These are phyloP conservation scores for Serendipita sp. DNA, from an alignment of 768 basidiomycete genomes.

Conservation along the genomic window DNA sequence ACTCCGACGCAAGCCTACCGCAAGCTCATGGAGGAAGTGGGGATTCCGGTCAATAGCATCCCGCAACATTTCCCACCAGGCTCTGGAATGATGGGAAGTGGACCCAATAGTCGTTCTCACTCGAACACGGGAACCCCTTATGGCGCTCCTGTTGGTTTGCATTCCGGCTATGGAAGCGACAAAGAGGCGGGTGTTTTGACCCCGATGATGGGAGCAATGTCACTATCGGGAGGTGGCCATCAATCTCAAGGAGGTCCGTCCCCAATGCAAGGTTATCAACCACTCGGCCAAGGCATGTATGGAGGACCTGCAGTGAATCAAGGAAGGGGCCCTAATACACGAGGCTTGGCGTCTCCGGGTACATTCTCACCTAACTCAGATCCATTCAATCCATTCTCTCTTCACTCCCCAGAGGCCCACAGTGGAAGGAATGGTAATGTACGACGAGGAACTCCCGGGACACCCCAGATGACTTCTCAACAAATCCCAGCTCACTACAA, in stretches of 20 bases:
- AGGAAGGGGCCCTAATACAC: conserved; percentile 29
- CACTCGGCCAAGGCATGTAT: conserved; percentile 25
- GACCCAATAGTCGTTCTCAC: conserved; percentile 12
- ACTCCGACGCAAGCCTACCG: conserved; percentile 90
- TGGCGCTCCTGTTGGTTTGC: conserved; percentile 57
- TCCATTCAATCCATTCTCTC: conserved; percentile 41
- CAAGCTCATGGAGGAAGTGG: conserved; percentile 85
- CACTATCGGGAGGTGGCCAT: conserved; percentile 41
- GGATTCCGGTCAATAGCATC: conserved; percentile 75
- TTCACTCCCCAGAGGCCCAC: conserved; percentile 29
- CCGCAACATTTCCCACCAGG: conserved; percentile 61
- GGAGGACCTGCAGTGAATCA: conserved; percentile 16
- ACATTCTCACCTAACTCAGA: conserved; percentile 36
- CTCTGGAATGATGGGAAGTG: conserved; percentile 24
- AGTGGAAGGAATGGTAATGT: conserved; percentile 2
- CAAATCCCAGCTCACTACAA: background rate
- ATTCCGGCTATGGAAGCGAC: conserved; percentile 53
- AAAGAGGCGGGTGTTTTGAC: conserved; percentile 65
- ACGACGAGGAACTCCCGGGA: background rate
- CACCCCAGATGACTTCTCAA: background rate
- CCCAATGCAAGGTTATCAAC: conserved; percentile 33
- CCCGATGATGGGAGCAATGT: conserved; percentile 79
- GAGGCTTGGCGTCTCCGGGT: conserved; percentile 24
- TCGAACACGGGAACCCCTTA: conserved; percentile 13
- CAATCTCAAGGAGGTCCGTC: conserved; percentile 46